These are phyloP conservation scores for Fistulifera solaris DNA, from an alignment of 108 stramenopile genomes.

Conservation along the genomic window DNA sequence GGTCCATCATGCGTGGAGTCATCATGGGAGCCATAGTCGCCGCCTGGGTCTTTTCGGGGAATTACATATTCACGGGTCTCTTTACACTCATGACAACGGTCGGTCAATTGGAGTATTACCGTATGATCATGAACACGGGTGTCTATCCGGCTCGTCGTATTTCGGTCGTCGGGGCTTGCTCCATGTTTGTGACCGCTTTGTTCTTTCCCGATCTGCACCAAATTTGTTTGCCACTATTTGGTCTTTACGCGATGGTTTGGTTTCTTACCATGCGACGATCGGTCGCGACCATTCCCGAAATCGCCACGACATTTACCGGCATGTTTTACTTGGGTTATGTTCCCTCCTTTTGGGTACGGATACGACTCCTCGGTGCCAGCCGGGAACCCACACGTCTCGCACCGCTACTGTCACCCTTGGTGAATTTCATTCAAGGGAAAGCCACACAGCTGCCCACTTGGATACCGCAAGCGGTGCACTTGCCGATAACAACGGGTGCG, in stretches of 20 bases:
- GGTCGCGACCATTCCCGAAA: constrained; percentile 78
- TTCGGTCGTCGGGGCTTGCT: constrained; percentile 67
- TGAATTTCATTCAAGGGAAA: constrained; percentile 42
- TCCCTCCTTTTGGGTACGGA: constrained; percentile 91
- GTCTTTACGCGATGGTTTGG: constrained; percentile 85
- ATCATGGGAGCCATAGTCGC: constrained; percentile 80
- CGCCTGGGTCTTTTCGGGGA: constrained; percentile 88
- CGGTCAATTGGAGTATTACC: constrained; percentile 92
- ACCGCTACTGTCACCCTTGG: constrained; percentile 39
- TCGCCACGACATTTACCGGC: constrained; percentile 93
- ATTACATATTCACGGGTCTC: constrained; percentile 81
- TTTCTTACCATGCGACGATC: constrained; percentile 75
- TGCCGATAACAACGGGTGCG: constrained; percentile 81
- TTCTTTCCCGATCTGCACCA: constrained; percentile 76
- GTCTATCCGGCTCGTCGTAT: constrained; percentile 91
- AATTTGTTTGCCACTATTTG: constrained; percentile 66
- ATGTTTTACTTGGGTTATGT: constrained; percentile 96
- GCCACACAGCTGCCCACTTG: constrained; percentile 35
- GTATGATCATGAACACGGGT: constrained; percentile 90
- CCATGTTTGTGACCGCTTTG: constrained; percentile 81
- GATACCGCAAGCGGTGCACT: constrained; percentile 47
- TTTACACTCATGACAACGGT: constrained; percentile 84
- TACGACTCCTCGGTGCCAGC: constrained; percentile 45
- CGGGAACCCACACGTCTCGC: constrained; percentile 58
- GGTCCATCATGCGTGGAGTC: constrained; percentile 74